phyloP scores from a whole-genome alignment of 306 rosid genomes.

The Alnus rubra region DNA sequence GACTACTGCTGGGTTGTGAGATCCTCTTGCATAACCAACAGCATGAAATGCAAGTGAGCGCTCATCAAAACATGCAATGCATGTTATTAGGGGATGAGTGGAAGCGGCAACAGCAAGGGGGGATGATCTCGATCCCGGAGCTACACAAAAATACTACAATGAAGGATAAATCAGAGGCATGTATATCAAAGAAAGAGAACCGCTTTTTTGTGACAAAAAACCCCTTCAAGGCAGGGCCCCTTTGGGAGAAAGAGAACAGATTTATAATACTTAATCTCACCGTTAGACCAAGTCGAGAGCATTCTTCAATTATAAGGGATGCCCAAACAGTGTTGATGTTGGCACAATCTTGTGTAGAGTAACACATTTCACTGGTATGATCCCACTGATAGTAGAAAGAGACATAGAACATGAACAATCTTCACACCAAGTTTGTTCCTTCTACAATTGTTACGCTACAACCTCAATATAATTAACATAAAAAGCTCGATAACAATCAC shows the following conservation, averaged over 20 bases:
- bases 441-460: conserved; percentile 28
- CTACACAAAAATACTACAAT: conserved; percentile 89
- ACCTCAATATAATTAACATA: conserved; percentile 21
- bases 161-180: conserved; percentile 46
- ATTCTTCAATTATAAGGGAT: conserved; percentile 87
- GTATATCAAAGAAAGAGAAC: conserved; percentile 19
- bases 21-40: conserved; percentile 94
- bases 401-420: conserved; percentile 34
- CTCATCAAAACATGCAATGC: conserved; percentile 82
- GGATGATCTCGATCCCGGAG: conserved; percentile 98
- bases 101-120: conserved; percentile 99
- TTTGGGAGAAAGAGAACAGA: conserved; percentile 11
- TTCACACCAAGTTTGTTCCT: conserved; percentile 32
- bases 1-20: conserved; percentile 83
- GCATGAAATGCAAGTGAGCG: conserved; percentile 98
- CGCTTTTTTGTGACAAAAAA: not conserved
- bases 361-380: conserved; percentile 39
- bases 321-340: conserved; percentile 93
- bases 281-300: conserved; percentile 89
- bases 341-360: conserved; percentile 57
- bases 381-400: conserved; percentile 72
- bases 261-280: conserved; percentile 51
- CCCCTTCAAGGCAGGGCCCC: too few species aligned
- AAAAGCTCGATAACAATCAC: conserved; percentile 10
- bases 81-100: conserved; percentile 71